Percentiles rank a stretch among this genome's conserved stretches.
Conservation (phyloP, 139 green algal species). For the Closterium sp. region DNA sequence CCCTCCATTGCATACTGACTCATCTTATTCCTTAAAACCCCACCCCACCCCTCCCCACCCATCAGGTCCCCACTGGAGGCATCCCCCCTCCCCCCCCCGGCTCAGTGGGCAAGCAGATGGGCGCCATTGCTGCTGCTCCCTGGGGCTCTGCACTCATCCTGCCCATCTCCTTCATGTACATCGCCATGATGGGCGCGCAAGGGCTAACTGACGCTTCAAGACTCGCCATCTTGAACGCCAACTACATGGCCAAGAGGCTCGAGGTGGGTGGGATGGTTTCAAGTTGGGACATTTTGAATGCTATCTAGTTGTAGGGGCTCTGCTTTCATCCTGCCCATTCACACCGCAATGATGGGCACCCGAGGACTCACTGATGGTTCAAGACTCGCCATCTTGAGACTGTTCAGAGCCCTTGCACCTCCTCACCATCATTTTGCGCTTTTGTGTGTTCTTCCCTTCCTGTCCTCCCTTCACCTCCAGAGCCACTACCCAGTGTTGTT, state of each 20-base stretch:
- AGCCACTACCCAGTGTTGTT: conserved; percentile 58
- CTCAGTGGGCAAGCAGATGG: conserved; percentile 67
- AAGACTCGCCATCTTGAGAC: conserved; percentile 75
- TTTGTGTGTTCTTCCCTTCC: too few species aligned
- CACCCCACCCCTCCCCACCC: background rate
- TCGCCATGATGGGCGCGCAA: conserved; percentile 95
- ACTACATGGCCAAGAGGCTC: conserved; percentile 98
- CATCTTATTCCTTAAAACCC: background rate
- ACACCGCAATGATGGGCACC: conserved; percentile 98
- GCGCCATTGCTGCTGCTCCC: conserved; percentile 89
- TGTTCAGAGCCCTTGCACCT: conserved; percentile 43
- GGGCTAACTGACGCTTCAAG: conserved; percentile 82
- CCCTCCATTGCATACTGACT: conserved; percentile 69
- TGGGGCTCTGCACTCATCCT: conserved; percentile 80
- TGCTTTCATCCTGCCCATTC: too few species aligned
- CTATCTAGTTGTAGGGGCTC: too few species aligned
- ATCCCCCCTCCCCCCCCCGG: conserved; percentile 52
- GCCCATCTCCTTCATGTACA: conserved; percentile 97
- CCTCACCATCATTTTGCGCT: too few species aligned
- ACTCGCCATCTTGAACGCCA: conserved; percentile 91
- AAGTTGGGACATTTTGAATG: background rate
- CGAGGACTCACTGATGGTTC: conserved; percentile 82
- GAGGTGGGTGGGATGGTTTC: conserved; percentile 32
- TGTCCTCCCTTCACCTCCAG: conserved; percentile 13
- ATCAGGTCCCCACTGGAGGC: conserved; percentile 74